Evolutionary conservation across 2,329 filamentous ascomycete genomes (phyloP).

Genomic region (Penicillium frequentans): DNA sequence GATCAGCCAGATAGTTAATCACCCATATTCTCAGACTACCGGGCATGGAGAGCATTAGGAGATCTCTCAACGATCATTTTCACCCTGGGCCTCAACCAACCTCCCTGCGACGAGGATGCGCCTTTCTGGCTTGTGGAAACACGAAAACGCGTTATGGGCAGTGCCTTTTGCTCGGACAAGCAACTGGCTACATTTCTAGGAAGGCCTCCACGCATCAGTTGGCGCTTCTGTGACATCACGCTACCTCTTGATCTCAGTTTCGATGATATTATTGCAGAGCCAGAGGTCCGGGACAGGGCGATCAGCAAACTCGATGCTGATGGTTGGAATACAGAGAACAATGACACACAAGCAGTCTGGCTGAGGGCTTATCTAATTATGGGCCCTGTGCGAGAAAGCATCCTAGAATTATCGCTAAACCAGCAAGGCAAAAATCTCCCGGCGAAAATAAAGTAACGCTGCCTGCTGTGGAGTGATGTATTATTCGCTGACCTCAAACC

Average conservation of each 20-base stretch:
- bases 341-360: neutral
- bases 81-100: conserved; percentile 45
- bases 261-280: conserved; percentile 17
- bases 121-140: conserved; percentile 27
- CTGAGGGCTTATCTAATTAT: neutral
- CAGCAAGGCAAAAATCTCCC: neutral
- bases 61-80: conserved; percentile 45
- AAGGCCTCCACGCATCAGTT: conserved; percentile 27
- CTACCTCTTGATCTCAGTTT: conserved; percentile 27
- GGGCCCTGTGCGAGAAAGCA: conserved; percentile 6
- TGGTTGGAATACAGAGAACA: conserved; percentile 6
- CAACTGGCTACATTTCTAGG: conserved; percentile 28
- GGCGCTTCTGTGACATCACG: conserved; percentile 24
- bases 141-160: conserved; percentile 22
- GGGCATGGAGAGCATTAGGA: conserved; percentile 46
- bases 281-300: conserved; percentile 2
- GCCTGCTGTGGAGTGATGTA: neutral
- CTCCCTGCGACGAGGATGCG: neutral
- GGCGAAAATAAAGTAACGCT: neutral
- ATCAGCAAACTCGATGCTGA: conserved; percentile 2
- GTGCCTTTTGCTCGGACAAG: conserved; percentile 26
- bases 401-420: conserved; percentile 9
- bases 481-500: neutral
- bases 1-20: neutral
- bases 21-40: conserved; percentile 34